Evolutionary conservation across 108 stramenopile genomes (phyloP).

Genomic region (Cyclostephanos invisitatus): DNA sequence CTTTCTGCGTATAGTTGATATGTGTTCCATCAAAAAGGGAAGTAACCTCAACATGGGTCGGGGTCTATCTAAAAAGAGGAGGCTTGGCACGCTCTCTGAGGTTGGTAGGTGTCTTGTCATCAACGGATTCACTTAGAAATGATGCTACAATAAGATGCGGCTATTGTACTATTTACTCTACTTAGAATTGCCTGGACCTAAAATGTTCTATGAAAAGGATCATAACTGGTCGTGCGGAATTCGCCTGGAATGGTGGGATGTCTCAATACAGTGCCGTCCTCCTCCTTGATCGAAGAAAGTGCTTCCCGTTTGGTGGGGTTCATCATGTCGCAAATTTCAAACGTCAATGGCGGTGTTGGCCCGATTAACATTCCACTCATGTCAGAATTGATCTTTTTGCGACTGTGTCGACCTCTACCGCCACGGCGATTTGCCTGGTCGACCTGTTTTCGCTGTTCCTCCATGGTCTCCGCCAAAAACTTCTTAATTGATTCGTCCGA

Average conservation of each 20-base stretch:
- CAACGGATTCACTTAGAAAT: neutral
- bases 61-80: no score
- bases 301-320: neutral
- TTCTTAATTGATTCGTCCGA: conserved; percentile 69
- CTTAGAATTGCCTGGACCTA: neutral
- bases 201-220: conserved; percentile 32
- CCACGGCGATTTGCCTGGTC: conserved; percentile 74
- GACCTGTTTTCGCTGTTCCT: conserved; percentile 63
- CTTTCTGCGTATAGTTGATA: no score
- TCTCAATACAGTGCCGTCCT: conserved; percentile 19
- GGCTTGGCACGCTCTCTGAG: no score
- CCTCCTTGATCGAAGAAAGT: neutral
- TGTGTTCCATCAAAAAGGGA: no score
- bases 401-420: conserved; percentile 66
- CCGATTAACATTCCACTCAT: conserved; percentile 70
- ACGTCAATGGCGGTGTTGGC: conserved; percentile 17
- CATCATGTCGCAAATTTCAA: conserved; percentile 1
- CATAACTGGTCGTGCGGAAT: conserved; percentile 47
- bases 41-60: no score
- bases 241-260: conserved; percentile 48
- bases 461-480: conserved; percentile 59
- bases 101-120: no score
- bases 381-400: conserved; percentile 84
- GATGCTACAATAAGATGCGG: neutral
- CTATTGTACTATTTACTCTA: no score